These are phyloP conservation scores for Tetrapyrgos nigripes DNA, from an alignment of 1,284 basidiomycete species.

Conservation along the genomic window DNA sequence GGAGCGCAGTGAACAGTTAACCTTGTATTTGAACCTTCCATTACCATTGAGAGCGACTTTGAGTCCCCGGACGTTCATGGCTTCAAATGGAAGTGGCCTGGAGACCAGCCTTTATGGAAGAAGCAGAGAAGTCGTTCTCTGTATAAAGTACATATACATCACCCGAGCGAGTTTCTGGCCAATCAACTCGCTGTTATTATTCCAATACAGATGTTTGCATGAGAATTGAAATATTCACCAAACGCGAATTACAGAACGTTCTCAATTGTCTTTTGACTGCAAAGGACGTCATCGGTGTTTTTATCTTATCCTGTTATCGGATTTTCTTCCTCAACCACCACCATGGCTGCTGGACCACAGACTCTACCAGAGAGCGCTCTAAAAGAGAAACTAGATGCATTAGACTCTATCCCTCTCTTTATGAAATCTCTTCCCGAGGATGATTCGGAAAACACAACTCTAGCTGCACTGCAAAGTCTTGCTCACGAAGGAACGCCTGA, in stretches of 20 bases:
- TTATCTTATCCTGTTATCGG: too few relatives aligned
- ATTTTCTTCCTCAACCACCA: not conserved
- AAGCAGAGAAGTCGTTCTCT: too few relatives aligned
- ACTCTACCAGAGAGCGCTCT: constrained; percentile 42
- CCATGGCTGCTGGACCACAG: constrained; percentile 34
- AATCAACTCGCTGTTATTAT: too few relatives aligned
- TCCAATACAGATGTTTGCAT: too few relatives aligned
- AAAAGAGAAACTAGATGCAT: constrained; percentile 54
- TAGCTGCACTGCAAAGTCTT: constrained; percentile 89
- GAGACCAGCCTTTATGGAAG: too few relatives aligned
- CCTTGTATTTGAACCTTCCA: constrained; percentile 70
- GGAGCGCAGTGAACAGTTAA: constrained; percentile 26
- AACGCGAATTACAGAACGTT: too few relatives aligned
- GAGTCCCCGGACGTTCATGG: constrained; percentile 50
- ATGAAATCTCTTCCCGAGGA: constrained; percentile 87
- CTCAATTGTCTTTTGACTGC: too few relatives aligned
- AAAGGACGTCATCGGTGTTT: too few relatives aligned
- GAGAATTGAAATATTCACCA: too few relatives aligned
- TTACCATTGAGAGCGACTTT: constrained; percentile 65
- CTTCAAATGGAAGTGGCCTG: not conserved
- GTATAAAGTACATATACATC: too few relatives aligned
- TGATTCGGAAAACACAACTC: constrained; percentile 60
- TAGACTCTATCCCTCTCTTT: constrained; percentile 83
- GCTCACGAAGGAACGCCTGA: constrained; percentile 92
- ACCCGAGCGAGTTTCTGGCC: too few relatives aligned